Percentiles rank a stretch among this genome's conserved stretches.
These are phyloP conservation scores for Nigrograna mackinnonii DNA, from an alignment of 2,329 filamentous ascomycete genomes.

Conservation along the genomic window DNA sequence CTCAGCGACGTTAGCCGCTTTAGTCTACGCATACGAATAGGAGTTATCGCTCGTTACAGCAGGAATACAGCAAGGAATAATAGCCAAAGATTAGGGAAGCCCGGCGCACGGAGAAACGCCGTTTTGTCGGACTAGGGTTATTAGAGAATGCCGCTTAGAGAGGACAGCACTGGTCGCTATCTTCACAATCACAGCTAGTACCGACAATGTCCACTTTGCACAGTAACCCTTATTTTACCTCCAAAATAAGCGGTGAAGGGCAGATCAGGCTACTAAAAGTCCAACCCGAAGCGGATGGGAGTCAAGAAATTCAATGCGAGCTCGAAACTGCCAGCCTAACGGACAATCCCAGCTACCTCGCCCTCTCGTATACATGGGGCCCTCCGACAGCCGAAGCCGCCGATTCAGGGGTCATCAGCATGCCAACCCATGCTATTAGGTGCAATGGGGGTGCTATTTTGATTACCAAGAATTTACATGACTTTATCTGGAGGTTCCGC, in stretches of 20 bases:
- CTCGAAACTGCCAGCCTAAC: conserved; percentile 8
- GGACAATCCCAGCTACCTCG: conserved; percentile 9
- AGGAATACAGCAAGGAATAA: conserved; percentile 1
- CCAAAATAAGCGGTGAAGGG: not conserved
- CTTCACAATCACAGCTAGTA: not conserved
- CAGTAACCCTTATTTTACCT: not conserved
- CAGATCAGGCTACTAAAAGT: conserved; percentile 14
- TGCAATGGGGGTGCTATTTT: conserved; percentile 10
- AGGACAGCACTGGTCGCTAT: not conserved
- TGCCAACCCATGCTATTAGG: conserved; percentile 1
- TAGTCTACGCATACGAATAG: conserved; percentile 1
- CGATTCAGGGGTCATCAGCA: not conserved
- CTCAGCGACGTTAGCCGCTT: not conserved
- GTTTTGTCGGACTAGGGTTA: not conserved
- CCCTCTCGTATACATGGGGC: conserved; percentile 23
- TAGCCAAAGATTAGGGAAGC: not conserved
- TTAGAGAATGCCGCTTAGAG: not conserved
- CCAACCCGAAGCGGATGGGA: not conserved
- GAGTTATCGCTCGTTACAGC: not conserved
- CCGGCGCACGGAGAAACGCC: not conserved
- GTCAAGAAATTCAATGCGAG: conserved; percentile 6
- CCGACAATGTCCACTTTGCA: not conserved
- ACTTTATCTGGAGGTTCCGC: conserved; percentile 9
- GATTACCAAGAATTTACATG: conserved; percentile 15
- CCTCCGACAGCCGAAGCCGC: conserved; percentile 2